Conservation (phyloP, 345 rosid species). For the Melaleuca quinquenervia region DNA sequence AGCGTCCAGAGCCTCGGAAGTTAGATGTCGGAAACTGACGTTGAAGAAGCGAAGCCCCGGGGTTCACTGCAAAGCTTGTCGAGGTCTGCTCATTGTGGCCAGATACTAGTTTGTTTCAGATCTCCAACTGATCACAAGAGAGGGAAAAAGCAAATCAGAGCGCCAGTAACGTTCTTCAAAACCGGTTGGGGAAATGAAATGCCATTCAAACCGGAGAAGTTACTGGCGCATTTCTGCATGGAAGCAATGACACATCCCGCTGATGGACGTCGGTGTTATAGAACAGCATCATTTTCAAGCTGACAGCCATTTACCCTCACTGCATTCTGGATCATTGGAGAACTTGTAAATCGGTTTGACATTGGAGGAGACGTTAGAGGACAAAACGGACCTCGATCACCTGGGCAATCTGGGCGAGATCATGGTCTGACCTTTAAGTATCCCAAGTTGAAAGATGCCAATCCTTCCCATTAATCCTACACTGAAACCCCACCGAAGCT, state of each 20-base stretch:
- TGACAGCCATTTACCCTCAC: neutral
- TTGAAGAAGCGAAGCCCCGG: slow-evolving; percentile 77
- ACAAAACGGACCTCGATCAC: neutral
- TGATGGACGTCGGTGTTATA: neutral
- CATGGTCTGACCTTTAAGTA: neutral
- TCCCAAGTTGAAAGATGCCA: neutral
- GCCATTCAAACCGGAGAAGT: neutral
- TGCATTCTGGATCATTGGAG: neutral
- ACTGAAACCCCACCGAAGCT: neutral
- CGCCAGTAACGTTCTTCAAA: neutral
- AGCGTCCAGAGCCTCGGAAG: slow-evolving; percentile 70
- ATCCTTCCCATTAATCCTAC: neutral
- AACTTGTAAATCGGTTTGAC: neutral
- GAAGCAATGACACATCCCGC: neutral
- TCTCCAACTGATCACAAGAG: slow-evolving; percentile 47
- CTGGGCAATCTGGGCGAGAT: neutral
- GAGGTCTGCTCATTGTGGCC: slow-evolving; percentile 77
- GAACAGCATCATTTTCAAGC: neutral
- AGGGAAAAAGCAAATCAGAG: neutral
- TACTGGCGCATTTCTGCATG: neutral
- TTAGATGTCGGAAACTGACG: slow-evolving; percentile 71
- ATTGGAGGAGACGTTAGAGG: neutral
- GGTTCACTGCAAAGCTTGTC: slow-evolving; percentile 71
- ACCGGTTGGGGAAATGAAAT: neutral
- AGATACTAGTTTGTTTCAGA: slow-evolving; percentile 65